These are phyloP conservation scores for Exophiala viscosa DNA, from an alignment of 2,329 filamentous ascomycete species.

Conservation along the genomic window DNA sequence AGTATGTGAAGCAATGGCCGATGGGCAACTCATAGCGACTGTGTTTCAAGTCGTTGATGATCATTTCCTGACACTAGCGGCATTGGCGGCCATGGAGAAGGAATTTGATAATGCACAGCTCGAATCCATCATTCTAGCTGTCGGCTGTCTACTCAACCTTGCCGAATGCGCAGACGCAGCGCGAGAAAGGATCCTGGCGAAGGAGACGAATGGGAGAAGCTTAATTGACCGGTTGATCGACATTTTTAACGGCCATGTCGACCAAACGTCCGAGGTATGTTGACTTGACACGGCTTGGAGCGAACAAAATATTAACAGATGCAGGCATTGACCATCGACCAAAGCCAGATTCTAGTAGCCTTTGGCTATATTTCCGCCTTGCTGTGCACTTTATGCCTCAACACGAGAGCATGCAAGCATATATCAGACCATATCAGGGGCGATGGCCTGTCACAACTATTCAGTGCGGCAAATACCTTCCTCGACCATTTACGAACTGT, in stretches of 20 bases:
- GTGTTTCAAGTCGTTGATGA: slow-evolving; percentile 36
- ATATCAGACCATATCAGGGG: slow-evolving; percentile 45
- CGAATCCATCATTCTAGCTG: slow-evolving; percentile 70
- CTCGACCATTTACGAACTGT: slow-evolving; percentile 58
- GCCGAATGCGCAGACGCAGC: slow-evolving; percentile 70
- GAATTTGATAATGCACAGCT: slow-evolving; percentile 53
- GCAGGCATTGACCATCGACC: slow-evolving; percentile 56
- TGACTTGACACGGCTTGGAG: not conserved
- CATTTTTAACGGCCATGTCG: slow-evolving; percentile 65
- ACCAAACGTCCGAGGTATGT: slow-evolving; percentile 65
- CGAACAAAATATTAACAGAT: slow-evolving; percentile 18
- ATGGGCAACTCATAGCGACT: slow-evolving; percentile 35
- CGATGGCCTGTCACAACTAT: slow-evolving; percentile 47
- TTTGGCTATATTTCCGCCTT: slow-evolving; percentile 83
- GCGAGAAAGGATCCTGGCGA: slow-evolving; percentile 47
- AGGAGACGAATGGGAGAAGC: slow-evolving; percentile 36
- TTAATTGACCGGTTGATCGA: slow-evolving; percentile 59
- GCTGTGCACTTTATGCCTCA: slow-evolving; percentile 73
- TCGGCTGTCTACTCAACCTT: slow-evolving; percentile 84
- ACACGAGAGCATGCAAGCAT: slow-evolving; percentile 41
- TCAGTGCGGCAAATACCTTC: slow-evolving; percentile 61
- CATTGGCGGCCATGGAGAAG: slow-evolving; percentile 33
- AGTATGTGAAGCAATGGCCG: slow-evolving; percentile 66
- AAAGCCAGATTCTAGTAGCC: slow-evolving; percentile 74
- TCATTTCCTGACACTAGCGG: slow-evolving; percentile 29